A percentile compares a stretch with the other conserved stretches of the same genome.
phyloP scores from a whole-genome alignment of 1,139 yeast species.

The Tardiomyces blankii region DNA sequence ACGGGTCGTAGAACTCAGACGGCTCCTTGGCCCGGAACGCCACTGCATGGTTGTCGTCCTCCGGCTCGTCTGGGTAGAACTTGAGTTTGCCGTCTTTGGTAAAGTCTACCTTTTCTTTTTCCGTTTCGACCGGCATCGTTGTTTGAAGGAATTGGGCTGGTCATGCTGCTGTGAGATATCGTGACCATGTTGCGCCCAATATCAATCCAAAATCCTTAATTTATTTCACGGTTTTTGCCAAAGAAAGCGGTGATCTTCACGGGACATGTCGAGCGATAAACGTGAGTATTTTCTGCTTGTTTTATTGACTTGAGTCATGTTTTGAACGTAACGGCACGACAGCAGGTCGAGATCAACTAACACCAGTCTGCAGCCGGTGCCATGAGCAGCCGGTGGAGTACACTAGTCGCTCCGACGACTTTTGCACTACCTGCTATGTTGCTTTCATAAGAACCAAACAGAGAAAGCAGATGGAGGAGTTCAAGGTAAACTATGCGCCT shows the following conservation, averaged over 20 bases:
- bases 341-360: no score
- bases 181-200: no score
- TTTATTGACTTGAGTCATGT: no score
- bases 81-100: slow-evolving; percentile 46
- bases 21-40: slow-evolving; percentile 60
- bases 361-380: slow-evolving; percentile 36
- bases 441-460: slow-evolving; percentile 70
- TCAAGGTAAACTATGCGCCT: slow-evolving; percentile 45
- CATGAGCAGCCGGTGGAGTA: slow-evolving; percentile 35
- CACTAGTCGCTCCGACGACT: slow-evolving; percentile 50
- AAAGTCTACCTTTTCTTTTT: slow-evolving; percentile 39
- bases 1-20: slow-evolving; percentile 83
- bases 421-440: slow-evolving; percentile 45
- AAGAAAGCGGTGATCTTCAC: no score
- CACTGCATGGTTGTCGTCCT: slow-evolving; percentile 48
- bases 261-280: no score
- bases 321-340: no score
- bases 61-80: slow-evolving; percentile 79
- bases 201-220: not conserved
- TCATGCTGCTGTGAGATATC: no score
- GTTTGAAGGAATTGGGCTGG: no score
- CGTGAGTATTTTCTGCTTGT: no score
- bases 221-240: no score
- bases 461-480: slow-evolving; percentile 68
- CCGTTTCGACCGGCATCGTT: not conserved